phyloP scores from a whole-genome alignment of 2,329 filamentous ascomycete species.

The Hymenoscyphus linearis region DNA sequence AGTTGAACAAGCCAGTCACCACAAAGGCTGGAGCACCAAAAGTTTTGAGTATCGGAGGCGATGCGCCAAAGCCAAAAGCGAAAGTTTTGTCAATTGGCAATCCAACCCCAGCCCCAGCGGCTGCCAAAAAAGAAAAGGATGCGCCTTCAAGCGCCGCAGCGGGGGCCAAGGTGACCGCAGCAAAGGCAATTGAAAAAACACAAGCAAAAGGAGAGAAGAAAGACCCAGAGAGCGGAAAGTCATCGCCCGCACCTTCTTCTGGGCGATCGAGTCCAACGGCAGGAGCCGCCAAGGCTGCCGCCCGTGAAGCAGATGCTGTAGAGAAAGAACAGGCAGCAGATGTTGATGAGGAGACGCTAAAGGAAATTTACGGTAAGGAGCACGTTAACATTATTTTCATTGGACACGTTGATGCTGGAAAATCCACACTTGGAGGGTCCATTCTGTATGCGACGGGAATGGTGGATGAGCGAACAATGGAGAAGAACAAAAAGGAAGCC shows the following conservation, averaged over 20 bases:
- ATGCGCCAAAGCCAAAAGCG: constrained; percentile 48
- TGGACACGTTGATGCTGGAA: constrained; percentile 96
- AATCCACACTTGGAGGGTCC: constrained; percentile 90
- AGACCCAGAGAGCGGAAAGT: constrained; percentile 57
- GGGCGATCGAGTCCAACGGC: constrained; percentile 77
- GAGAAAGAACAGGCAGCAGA: constrained; percentile 64
- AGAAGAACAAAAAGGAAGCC: constrained; percentile 95
- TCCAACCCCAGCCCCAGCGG: constrained; percentile 41
- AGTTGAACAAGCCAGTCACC: constrained; percentile 46
- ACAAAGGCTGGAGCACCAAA: constrained; percentile 55
- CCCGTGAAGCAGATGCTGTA: constrained; percentile 74
- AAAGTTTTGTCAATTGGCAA: constrained; percentile 76
- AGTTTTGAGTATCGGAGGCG: constrained; percentile 58
- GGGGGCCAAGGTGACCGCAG: constrained; percentile 76
- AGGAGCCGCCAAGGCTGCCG: constrained; percentile 44
- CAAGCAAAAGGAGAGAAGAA: constrained; percentile 37
- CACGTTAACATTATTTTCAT: constrained; percentile 95
- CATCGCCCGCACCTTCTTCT: constrained; percentile 76
- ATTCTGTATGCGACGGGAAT: constrained; percentile 93
- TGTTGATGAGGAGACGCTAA: constrained; percentile 78
- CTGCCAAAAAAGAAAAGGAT: constrained; percentile 39
- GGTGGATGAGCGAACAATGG: constrained; percentile 98
- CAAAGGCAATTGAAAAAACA: constrained; percentile 91
- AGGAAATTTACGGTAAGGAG: constrained; percentile 94
- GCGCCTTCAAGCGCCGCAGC: constrained; percentile 54